Evolutionary conservation across 179 eudicot genomes (phyloP).

Genomic region (Carnegiea gigantea): DNA sequence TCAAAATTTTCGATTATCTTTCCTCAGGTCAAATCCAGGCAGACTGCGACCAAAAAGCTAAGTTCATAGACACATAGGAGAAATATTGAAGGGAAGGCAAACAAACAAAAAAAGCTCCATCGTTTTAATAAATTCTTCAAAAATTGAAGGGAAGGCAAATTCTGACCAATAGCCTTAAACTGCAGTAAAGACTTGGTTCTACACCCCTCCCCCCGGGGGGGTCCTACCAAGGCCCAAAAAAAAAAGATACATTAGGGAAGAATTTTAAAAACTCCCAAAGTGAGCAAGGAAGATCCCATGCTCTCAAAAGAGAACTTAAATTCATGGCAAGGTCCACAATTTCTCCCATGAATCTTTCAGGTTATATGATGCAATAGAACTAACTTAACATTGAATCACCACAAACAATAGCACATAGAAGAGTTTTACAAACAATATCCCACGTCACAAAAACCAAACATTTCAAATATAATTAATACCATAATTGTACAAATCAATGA

Average conservation of each 20-base stretch:
- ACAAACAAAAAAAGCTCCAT: neutral
- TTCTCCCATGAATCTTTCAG: neutral
- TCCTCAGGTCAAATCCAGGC: neutral
- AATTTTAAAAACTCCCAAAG: neutral
- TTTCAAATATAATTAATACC: neutral
- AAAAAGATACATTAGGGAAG: neutral
- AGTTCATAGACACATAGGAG: neutral
- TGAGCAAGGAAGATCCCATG: neutral
- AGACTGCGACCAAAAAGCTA: neutral
- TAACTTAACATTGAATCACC: neutral
- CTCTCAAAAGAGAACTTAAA: neutral
- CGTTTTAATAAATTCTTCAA: neutral
- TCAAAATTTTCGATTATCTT: neutral
- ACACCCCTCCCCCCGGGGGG: too few relatives aligned
- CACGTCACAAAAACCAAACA: neutral
- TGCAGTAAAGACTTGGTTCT: neutral
- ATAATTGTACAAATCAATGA: neutral
- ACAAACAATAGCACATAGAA: neutral
- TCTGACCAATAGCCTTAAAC: neutral
- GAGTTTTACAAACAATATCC: neutral
- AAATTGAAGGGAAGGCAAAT: neutral
- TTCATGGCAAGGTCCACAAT: neutral
- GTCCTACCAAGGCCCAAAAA: neutral
- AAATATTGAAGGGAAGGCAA: neutral
- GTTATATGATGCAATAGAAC: neutral